These are phyloP conservation scores for Bimuria novae-zelandiae DNA, from an alignment of 2,329 filamentous ascomycete species.

Conservation along the genomic window DNA sequence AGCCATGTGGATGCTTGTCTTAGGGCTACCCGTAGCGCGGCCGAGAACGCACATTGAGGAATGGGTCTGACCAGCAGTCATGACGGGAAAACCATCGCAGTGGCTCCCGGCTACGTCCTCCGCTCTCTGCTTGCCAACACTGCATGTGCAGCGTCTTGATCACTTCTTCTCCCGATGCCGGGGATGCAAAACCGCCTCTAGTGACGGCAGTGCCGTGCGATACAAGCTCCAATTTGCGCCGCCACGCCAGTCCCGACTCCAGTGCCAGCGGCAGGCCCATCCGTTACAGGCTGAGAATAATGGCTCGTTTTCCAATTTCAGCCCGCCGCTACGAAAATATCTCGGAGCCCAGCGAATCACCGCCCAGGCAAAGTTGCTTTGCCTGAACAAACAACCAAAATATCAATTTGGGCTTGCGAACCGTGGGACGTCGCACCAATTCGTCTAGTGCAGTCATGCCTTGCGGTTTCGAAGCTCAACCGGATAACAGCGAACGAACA, in stretches of 20 bases:
- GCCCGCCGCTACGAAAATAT: constrained; percentile 15
- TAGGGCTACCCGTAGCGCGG: constrained; percentile 7
- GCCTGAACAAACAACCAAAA: neutral
- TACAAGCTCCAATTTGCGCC: neutral
- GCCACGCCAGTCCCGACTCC: neutral
- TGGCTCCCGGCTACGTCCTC: too few species aligned
- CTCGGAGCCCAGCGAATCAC: constrained; percentile 5
- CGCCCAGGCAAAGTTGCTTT: neutral
- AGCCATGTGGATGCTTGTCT: constrained; percentile 5
- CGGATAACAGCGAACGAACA: neutral
- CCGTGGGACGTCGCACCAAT: neutral
- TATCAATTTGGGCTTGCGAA: neutral
- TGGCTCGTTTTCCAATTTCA: constrained; percentile 17
- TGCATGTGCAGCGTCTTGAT: neutral
- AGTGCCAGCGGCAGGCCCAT: constrained; percentile 13
- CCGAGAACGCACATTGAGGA: constrained; percentile 7
- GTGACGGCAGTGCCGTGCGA: neutral
- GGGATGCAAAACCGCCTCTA: neutral
- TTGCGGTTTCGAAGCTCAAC: too few species aligned
- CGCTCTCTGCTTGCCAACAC: neutral
- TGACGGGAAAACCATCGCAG: too few species aligned
- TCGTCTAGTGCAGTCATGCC: too few species aligned
- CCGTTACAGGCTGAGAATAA: constrained; percentile 15
- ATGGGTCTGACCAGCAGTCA: neutral
- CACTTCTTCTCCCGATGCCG: neutral